Evolutionary conservation across 2,329 filamentous ascomycete species (phyloP).

Genomic region (Thermomyces lanuginosus): DNA sequence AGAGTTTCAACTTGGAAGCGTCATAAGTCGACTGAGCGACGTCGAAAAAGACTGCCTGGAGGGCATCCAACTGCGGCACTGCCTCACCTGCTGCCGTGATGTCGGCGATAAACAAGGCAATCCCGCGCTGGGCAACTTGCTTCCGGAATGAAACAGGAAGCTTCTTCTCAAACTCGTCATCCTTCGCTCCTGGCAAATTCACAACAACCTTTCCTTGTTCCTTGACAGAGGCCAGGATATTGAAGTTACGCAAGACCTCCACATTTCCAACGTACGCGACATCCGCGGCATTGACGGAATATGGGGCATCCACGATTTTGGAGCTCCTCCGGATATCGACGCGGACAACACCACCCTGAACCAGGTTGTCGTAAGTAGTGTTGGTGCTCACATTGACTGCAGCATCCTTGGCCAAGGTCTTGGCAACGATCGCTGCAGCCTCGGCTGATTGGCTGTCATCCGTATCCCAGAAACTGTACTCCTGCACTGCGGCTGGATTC

Average conservation of each 20-base stretch:
- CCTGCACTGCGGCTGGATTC: slow-evolving; percentile 44
- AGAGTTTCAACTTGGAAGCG: slow-evolving; percentile 48
- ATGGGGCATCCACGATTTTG: slow-evolving; percentile 71
- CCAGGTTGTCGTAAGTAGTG: slow-evolving; percentile 44
- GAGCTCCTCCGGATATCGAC: slow-evolving; percentile 73
- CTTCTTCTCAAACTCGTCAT: slow-evolving; percentile 78
- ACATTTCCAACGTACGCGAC: slow-evolving; percentile 63
- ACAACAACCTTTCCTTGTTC: slow-evolving; percentile 56
- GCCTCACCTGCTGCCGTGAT: slow-evolving; percentile 49
- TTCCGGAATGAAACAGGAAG: slow-evolving; percentile 56
- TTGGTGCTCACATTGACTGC: slow-evolving; percentile 45
- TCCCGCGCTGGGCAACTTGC: slow-evolving; percentile 50
- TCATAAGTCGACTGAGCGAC: slow-evolving; percentile 53
- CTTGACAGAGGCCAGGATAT: slow-evolving; percentile 55
- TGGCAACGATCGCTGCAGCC: slow-evolving; percentile 46
- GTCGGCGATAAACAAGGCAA: slow-evolving; percentile 63
- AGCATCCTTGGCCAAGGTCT: slow-evolving; percentile 44
- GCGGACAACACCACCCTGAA: slow-evolving; percentile 61
- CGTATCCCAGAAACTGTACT: slow-evolving; percentile 89
- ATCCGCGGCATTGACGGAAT: slow-evolving; percentile 63
- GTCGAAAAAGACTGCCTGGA: slow-evolving; percentile 71
- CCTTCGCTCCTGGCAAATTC: slow-evolving; percentile 62
- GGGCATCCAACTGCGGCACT: slow-evolving; percentile 50
- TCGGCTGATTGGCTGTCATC: slow-evolving; percentile 54
- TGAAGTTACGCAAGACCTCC: slow-evolving; percentile 62